Evolutionary conservation across 1,284 basidiomycete species (phyloP), one percentile per base, ranked within the genome.

Genomic region (Tetrapyrgos nigripes): DNA sequence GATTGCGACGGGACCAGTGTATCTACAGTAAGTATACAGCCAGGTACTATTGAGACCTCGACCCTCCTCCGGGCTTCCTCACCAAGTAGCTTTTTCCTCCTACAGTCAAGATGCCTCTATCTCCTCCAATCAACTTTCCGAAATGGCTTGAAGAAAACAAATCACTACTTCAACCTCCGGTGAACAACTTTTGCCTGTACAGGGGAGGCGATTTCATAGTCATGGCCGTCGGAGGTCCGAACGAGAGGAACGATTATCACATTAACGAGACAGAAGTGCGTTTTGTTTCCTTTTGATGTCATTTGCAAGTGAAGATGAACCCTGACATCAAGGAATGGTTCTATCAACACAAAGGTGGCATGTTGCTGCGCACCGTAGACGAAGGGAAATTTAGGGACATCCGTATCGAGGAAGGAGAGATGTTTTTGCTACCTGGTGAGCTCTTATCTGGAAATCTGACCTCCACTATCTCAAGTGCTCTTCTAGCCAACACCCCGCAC

Each of bases 191-290:
- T 68, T 96, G 92, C 73, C 74, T 97, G 55, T 96, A 96, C 74
- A 83, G 86, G 55, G 93, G 93, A 52, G 81, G 83, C 35, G 94
- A 97, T 71, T 95, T 92, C 68, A 86, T 92, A 50, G 87, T 95
- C 43, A 97, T 97, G 96, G 92, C 86, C 11, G 88, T 97, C 23
- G 96, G 96, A 14, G 96, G 95, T 0, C 96, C 95, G 0, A 98
- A 98, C 72, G 87, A 93, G 70, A 81, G 95, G 49, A 92, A 91
- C 59, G 95, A 98, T 73, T 97, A 94, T 70, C 95, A 97, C 74
- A 78, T 97, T 50, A 97, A 97, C 72, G 88, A 96, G 74, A 97
- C 95, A 2, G 94, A 97, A 82, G 91, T 78, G 49, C 37, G 69
- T 55, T 43, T n/a, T 19, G 45, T 11, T 10, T 23, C 40, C 24